These are phyloP conservation scores for Solanum hybrid DNA, from an alignment of 305 asterid species.

Conservation along the genomic window DNA sequence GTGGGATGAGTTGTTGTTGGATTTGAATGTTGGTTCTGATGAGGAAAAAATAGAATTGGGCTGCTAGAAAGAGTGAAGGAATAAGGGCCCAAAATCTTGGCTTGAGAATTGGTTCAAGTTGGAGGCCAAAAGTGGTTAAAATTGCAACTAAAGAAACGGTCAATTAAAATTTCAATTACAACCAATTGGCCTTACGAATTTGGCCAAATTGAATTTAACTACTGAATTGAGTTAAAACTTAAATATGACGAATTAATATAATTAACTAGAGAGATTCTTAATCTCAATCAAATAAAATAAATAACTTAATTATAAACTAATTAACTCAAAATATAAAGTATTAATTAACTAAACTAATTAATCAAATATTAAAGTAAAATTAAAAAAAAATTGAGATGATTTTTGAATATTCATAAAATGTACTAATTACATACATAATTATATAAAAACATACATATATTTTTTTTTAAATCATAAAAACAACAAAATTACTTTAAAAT, in stretches of 20 bases:
- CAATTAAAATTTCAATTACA: too few relatives aligned
- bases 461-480: too few relatives aligned
- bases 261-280: background rate
- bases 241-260: background rate
- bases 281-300: too few relatives aligned
- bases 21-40: background rate
- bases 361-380: background rate
- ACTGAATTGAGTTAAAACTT: background rate
- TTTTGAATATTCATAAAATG: too few relatives aligned
- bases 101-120: background rate
- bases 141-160: background rate
- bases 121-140: background rate
- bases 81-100: background rate
- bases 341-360: too few relatives aligned
- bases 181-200: too few relatives aligned
- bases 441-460: too few relatives aligned
- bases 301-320: too few relatives aligned
- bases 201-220: background rate
- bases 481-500: background rate
- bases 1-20: background rate
- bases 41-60: background rate
- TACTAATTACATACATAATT: background rate
- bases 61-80: background rate
- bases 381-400: background rate
- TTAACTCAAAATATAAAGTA: background rate